Conservation (phyloP, 2,329 filamentous ascomycete genomes). For the Coniochaeta hoffmannii region DNA sequence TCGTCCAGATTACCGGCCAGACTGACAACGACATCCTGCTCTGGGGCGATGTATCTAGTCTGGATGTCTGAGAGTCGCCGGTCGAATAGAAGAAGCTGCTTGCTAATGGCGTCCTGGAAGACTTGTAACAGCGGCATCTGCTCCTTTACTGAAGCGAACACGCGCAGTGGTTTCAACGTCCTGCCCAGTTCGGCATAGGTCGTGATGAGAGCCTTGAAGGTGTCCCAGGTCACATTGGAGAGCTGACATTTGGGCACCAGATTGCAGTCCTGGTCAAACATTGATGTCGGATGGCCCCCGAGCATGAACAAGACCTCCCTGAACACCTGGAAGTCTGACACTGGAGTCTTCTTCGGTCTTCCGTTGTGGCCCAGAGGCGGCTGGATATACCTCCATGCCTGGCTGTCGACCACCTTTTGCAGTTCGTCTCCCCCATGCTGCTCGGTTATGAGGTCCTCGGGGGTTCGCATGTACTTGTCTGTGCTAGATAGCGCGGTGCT, state of each 20-base stretch:
- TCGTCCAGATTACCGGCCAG: conserved; percentile 55
- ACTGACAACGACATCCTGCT: conserved; percentile 54
- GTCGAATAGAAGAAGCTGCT: conserved; percentile 52
- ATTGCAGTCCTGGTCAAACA: conserved; percentile 48
- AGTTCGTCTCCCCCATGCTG: conserved; percentile 21
- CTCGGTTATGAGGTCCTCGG: conserved; percentile 9
- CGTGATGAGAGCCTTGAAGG: conserved; percentile 38
- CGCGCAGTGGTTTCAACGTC: conserved; percentile 36
- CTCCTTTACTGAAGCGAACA: conserved; percentile 35
- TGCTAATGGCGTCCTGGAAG: conserved; percentile 57
- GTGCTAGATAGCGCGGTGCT: conserved; percentile 27
- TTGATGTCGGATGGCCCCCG: conserved; percentile 63
- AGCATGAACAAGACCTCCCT: conserved; percentile 84
- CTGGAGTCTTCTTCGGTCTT: conserved; percentile 29
- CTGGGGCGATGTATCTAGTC: conserved; percentile 46
- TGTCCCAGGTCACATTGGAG: conserved; percentile 39
- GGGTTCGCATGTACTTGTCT: conserved; percentile 9
- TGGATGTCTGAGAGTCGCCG: conserved; percentile 51
- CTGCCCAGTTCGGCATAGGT: conserved; percentile 40
- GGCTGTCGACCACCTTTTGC: conserved; percentile 29
- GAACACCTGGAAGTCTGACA: conserved; percentile 66
- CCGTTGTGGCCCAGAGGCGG: conserved; percentile 21
- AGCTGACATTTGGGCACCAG: conserved; percentile 37
- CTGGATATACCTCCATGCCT: conserved; percentile 34
- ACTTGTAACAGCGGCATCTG: conserved; percentile 58